Evolutionary conservation across 306 rosid genomes (phyloP).

Genomic region (Cyamopsis tetragonoloba): DNA sequence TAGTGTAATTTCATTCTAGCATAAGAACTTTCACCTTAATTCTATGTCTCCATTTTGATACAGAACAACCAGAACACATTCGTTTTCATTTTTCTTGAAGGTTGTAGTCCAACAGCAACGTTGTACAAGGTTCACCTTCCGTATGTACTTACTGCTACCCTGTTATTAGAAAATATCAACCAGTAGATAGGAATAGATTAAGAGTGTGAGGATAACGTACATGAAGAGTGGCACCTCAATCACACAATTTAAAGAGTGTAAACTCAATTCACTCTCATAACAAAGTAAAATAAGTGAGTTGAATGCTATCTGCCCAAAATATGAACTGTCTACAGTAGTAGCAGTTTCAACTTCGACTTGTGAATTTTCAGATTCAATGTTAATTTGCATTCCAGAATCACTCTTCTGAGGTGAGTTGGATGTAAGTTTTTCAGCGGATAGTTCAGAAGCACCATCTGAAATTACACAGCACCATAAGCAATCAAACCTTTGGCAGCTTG

Average conservation of each 20-base stretch:
- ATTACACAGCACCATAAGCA: conserved; percentile 20
- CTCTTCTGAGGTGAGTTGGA: conserved; percentile 29
- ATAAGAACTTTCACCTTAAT: conserved; percentile 60
- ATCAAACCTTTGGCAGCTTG: conserved; percentile 1
- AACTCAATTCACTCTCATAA: conserved; percentile 58
- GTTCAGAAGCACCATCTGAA: conserved; percentile 54
- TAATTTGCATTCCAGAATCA: conserved; percentile 36
- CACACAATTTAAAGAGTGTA: conserved; percentile 51
- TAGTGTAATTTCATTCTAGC: neutral
- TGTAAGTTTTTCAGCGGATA: conserved; percentile 33
- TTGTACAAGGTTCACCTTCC: conserved; percentile 54
- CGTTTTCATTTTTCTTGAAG: conserved; percentile 60
- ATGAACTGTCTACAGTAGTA: conserved; percentile 32
- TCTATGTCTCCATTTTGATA: conserved; percentile 77
- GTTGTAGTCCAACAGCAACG: conserved; percentile 74
- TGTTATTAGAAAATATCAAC: conserved; percentile 30
- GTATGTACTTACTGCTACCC: conserved; percentile 55
- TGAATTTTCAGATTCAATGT: conserved; percentile 42
- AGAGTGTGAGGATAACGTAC: conserved; percentile 21
- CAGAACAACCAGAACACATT: conserved; percentile 51
- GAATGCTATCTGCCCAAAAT: conserved; percentile 30
- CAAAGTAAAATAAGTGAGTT: conserved; percentile 57
- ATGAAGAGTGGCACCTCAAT: conserved; percentile 52
- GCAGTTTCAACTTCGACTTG: conserved; percentile 37
- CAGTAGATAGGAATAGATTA: conserved; percentile 19